These are phyloP conservation scores for Linnemannia exigua DNA, from an alignment of 192 early-diverging fungal genomes.

Conservation along the genomic window DNA sequence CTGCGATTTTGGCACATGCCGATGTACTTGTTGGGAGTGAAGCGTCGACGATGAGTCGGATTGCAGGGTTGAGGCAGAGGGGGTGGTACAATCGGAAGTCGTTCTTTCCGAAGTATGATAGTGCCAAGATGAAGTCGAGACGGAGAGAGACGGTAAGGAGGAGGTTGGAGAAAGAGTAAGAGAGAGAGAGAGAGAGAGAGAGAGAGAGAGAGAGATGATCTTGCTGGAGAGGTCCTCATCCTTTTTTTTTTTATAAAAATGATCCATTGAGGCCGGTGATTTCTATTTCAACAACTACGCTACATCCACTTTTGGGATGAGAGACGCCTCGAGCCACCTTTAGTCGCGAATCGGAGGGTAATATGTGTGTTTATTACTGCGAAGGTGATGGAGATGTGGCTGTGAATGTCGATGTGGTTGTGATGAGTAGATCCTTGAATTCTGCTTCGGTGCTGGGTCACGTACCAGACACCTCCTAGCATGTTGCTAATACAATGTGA, in stretches of 20 bases:
- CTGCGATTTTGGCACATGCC: slow-evolving; percentile 47
- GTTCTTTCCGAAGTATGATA: slow-evolving; percentile 1
- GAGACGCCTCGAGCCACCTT: too few relatives aligned
- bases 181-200: not conserved
- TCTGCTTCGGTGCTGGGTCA: too few relatives aligned
- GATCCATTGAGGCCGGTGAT: not conserved
- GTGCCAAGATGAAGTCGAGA: not conserved
- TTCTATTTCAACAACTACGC: too few relatives aligned
- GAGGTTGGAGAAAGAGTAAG: not conserved
- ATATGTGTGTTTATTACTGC: too few relatives aligned
- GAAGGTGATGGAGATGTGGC: too few relatives aligned
- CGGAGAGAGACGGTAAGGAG: not conserved
- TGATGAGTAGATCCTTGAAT: too few relatives aligned
- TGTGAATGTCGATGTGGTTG: too few relatives aligned
- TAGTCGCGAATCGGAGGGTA: too few relatives aligned
- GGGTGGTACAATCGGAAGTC: slow-evolving; percentile 28
- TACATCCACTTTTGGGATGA: too few relatives aligned
- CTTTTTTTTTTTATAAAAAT: not conserved
- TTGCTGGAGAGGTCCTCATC: not conserved
- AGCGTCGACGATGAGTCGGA: slow-evolving; percentile 26
- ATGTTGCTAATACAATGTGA: too few relatives aligned
- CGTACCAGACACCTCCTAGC: too few relatives aligned
- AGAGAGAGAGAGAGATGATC: not conserved
- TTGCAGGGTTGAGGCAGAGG: slow-evolving; percentile 24
- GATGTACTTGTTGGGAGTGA: slow-evolving; percentile 31